These are phyloP conservation scores for Lentinula lateritia DNA, from an alignment of 768 basidiomycete genomes.

Conservation along the genomic window DNA sequence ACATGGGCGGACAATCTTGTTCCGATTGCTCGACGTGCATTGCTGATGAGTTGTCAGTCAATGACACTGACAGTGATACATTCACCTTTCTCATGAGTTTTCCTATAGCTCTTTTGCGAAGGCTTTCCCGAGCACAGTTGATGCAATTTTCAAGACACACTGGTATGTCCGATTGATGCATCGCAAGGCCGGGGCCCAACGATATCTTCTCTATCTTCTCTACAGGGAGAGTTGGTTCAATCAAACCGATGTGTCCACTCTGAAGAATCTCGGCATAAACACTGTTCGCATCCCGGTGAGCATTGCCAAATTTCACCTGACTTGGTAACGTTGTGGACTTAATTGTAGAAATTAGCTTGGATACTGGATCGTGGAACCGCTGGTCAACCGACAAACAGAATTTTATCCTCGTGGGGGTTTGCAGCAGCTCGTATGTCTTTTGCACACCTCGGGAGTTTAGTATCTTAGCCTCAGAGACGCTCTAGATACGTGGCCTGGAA, in stretches of 20 bases:
- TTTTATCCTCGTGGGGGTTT: conserved; percentile 70
- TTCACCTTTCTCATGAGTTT: neutral
- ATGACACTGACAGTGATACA: neutral
- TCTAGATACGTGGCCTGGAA: conserved; percentile 55
- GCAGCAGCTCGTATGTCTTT: conserved; percentile 44
- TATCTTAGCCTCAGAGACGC: neutral
- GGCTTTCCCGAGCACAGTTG: conserved; percentile 54
- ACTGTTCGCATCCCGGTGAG: conserved; percentile 73
- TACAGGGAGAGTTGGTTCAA: conserved; percentile 60
- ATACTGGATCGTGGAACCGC: conserved; percentile 74
- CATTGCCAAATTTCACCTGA: neutral
- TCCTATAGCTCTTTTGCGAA: conserved; percentile 50
- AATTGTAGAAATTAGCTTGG: conserved; percentile 45
- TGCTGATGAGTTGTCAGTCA: conserved; percentile 53
- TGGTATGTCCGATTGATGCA: conserved; percentile 35
- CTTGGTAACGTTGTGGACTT: neutral
- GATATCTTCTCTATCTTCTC: neutral
- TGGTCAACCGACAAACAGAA: conserved; percentile 59
- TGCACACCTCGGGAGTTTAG: neutral
- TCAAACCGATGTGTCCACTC: conserved; percentile 49
- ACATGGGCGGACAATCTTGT: conserved; percentile 69
- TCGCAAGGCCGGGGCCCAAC: no score
- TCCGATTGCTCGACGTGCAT: conserved; percentile 59
- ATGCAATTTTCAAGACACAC: conserved; percentile 53
- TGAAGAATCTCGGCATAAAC: conserved; percentile 57